phyloP scores from a whole-genome alignment of 805 yeast genomes.

The Metschnikowia kunwiensis region DNA sequence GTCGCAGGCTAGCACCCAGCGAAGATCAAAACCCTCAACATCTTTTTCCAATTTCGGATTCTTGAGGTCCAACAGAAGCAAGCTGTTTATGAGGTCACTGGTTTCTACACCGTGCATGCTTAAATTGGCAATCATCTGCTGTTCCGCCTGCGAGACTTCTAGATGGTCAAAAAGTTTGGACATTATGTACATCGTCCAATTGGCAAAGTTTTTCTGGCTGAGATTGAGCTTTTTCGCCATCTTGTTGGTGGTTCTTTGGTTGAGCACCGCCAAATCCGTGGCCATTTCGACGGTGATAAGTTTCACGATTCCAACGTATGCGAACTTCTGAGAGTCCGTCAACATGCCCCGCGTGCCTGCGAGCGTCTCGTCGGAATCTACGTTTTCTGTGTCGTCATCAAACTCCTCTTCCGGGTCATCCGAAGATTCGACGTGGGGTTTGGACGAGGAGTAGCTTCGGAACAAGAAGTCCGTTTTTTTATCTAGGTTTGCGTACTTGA shows the following conservation, averaged over 20 bases:
- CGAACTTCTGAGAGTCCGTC: conserved; percentile 80
- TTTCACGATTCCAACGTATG: conserved; percentile 83
- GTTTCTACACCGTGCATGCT: conserved; percentile 81
- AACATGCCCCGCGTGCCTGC: conserved; percentile 78
- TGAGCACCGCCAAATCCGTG: conserved; percentile 62
- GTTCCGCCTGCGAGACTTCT: conserved; percentile 73
- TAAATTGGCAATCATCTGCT: conserved; percentile 80
- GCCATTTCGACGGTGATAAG: conserved; percentile 79
- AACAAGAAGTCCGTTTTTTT: conserved; percentile 53
- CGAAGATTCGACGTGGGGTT: conserved; percentile 22
- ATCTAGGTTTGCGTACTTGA: conserved; percentile 54
- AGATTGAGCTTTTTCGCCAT: conserved; percentile 58
- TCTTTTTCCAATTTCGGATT: conserved; percentile 13
- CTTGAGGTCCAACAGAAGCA: conserved; percentile 40
- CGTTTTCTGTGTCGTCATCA: conserved; percentile 39
- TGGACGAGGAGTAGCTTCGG: conserved; percentile 18
- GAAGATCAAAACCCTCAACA: conserved; percentile 50
- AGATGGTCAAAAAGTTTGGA: conserved; percentile 74
- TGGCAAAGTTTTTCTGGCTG: conserved; percentile 74
- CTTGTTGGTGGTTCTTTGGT: conserved; percentile 49
- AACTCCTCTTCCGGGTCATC: conserved; percentile 29
- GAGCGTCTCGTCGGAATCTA: conserved; percentile 61
- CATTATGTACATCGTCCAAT: conserved; percentile 78
- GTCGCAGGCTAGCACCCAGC: conserved; percentile 95
- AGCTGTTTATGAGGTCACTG: conserved; percentile 62